Conservation (phyloP, 2,329 filamentous ascomycete genomes). For the Chaetomiaceae sp. region DNA sequence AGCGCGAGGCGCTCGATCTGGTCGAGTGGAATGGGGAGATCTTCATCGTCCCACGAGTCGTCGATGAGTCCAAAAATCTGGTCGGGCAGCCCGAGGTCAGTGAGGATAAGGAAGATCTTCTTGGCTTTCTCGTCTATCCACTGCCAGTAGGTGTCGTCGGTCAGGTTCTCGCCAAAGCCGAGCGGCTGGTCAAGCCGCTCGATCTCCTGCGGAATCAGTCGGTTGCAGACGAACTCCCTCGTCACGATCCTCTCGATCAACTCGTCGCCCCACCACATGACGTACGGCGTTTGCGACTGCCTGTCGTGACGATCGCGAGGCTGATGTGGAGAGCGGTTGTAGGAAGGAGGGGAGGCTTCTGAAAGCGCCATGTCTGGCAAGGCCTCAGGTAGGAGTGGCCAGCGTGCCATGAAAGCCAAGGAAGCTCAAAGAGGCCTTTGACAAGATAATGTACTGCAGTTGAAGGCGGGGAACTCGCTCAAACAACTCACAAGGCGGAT, state of each 20-base stretch:
- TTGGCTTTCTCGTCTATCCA: conserved; percentile 67
- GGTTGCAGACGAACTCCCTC: conserved; percentile 57
- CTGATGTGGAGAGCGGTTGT: neutral
- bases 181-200: conserved; percentile 56
- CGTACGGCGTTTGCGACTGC: neutral
- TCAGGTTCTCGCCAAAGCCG: conserved; percentile 61
- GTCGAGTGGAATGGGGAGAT: conserved; percentile 62
- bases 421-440: neutral
- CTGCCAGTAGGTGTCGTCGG: conserved; percentile 70
- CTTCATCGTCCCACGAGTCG: conserved; percentile 69
- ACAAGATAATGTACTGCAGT: neutral
- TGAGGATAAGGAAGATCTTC: conserved; percentile 63
- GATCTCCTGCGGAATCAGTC: conserved; percentile 58
- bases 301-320: neutral
- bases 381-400: neutral
- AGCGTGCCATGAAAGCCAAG: neutral
- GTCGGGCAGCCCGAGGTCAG: conserved; percentile 63
- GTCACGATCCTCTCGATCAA: conserved; percentile 65
- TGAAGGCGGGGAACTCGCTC: too few relatives aligned
- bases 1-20: conserved; percentile 59
- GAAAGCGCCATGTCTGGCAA: too few relatives aligned
- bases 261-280: conserved; percentile 63
- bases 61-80: conserved; percentile 72
- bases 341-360: neutral
- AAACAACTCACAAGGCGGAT: too few relatives aligned